These are phyloP conservation scores for Russula vinacea DNA, from an alignment of 768 basidiomycete genomes.

Conservation along the genomic window DNA sequence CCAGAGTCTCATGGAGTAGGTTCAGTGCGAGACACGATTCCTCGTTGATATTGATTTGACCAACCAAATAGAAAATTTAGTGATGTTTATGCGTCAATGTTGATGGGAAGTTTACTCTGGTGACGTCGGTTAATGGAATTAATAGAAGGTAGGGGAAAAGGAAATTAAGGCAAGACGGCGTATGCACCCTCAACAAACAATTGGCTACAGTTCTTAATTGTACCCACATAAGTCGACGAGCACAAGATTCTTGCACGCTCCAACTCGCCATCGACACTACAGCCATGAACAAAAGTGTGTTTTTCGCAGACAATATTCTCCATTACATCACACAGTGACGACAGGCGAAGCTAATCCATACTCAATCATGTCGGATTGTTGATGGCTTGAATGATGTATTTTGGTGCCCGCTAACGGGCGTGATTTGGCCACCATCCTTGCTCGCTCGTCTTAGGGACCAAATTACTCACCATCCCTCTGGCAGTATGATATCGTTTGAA, in stretches of 20 bases:
- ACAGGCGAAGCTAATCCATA: no score
- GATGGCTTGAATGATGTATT: no score
- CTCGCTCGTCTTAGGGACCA: no score
- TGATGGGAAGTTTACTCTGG: conserved; percentile 2
- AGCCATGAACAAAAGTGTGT: conserved; percentile 65
- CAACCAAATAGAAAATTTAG: conserved; percentile 65
- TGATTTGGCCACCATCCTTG: no score
- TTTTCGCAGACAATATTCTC: no score
- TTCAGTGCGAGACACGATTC: conserved; percentile 60
- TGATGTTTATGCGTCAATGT: conserved; percentile 10
- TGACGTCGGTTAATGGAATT: neutral
- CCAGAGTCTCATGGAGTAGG: conserved; percentile 58
- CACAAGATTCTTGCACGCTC: conserved; percentile 56
- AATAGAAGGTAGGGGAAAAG: neutral
- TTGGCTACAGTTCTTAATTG: conserved; percentile 51
- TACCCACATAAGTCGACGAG: conserved; percentile 79
- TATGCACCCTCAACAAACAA: conserved; percentile 61
- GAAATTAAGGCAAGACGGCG: neutral
- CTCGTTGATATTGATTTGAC: conserved; percentile 53
- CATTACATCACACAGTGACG: no score
- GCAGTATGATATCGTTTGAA: no score
- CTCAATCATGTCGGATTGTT: no score
- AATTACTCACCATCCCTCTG: no score
- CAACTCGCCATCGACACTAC: conserved; percentile 64
- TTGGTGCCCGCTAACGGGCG: no score